These are phyloP conservation scores for Vitis hybrid DNA, from an alignment of 177 flowering plant genomes.

Conservation along the genomic window DNA sequence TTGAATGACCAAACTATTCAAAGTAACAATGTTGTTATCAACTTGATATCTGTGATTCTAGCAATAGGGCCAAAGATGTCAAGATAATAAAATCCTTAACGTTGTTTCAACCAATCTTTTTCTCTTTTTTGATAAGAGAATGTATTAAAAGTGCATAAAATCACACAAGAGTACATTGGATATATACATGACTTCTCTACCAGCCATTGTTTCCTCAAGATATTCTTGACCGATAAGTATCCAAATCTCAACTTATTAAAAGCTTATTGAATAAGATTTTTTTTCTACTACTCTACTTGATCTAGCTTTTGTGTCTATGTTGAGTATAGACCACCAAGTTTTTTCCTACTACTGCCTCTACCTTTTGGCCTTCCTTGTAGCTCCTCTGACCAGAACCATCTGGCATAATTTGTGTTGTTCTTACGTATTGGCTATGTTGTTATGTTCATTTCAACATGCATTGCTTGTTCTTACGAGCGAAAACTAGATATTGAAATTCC, in stretches of 20 bases:
- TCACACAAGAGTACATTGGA: slow-evolving; percentile 80
- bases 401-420: too few species aligned
- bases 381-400: background rate
- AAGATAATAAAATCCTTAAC: too few species aligned
- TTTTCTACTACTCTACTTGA: background rate
- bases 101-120: background rate
- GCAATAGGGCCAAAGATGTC: too few species aligned
- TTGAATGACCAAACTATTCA: too few species aligned
- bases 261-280: background rate
- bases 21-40: too few species aligned
- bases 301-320: background rate
- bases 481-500: background rate
- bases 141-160: too few species aligned
- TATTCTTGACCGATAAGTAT: background rate
- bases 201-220: slow-evolving; percentile 77
- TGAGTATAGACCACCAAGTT: background rate
- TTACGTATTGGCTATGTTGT: background rate
- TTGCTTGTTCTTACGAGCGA: background rate
- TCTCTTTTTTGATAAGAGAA: too few species aligned
- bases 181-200: slow-evolving; percentile 55
- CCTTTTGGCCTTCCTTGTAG: background rate
- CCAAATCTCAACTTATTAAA: background rate
- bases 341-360: background rate
- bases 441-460: background rate
- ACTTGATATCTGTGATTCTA: too few species aligned